These are phyloP conservation scores for Scheffersomyces titani DNA, from an alignment of 1,139 yeast genomes.

Conservation along the genomic window DNA sequence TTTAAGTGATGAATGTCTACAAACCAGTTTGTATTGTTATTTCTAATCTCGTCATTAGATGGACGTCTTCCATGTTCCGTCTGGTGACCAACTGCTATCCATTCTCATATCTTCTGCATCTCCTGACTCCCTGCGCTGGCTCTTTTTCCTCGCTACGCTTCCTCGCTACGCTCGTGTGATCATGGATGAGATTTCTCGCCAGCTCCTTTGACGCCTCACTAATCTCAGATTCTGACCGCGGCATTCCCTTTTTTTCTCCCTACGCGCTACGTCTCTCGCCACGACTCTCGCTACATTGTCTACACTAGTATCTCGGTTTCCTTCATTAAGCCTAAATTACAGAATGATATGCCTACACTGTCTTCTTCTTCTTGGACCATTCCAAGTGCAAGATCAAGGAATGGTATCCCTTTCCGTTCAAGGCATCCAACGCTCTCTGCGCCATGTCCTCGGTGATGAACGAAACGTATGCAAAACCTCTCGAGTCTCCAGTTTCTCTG, in stretches of 20 bases:
- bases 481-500: constrained; percentile 90
- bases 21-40: not conserved
- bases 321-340: not conserved
- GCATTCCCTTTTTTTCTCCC: not conserved
- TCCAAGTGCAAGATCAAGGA: constrained; percentile 84
- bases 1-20: too few species aligned
- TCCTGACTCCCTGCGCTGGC: not conserved
- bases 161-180: too few species aligned
- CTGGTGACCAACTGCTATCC: not conserved
- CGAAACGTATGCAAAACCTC: constrained; percentile 97
- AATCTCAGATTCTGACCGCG: too few species aligned
- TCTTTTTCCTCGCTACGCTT: too few species aligned
- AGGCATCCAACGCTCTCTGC: constrained; percentile 70
- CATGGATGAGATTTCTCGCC: too few species aligned
- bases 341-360: constrained; percentile 1
- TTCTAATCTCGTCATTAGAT: not conserved
- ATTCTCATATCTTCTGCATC: not conserved
- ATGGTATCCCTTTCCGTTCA: constrained; percentile 92
- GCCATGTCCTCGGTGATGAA: constrained; percentile 72
- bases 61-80: not conserved
- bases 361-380: constrained; percentile 46
- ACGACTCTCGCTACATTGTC: not conserved
- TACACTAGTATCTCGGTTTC: not conserved
- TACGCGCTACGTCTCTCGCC: not conserved
- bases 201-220: too few species aligned